phyloP scores from a whole-genome alignment of 139 green algal genomes.

The Nannochloris sp. region DNA sequence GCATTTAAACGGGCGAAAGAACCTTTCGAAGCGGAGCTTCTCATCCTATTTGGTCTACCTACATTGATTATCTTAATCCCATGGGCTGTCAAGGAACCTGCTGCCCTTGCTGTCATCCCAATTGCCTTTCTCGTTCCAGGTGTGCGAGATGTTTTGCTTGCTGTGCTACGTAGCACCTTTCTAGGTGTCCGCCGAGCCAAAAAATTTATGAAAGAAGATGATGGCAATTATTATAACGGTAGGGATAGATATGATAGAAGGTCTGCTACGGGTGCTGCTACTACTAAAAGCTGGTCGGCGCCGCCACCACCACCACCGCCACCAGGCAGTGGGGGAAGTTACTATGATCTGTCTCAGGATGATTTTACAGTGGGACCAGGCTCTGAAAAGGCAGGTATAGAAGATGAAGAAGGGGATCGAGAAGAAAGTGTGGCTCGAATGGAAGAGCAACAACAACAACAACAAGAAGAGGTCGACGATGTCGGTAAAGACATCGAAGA shows the following conservation, averaged over 20 bases:
- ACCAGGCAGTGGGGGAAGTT: not conserved
- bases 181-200: not conserved
- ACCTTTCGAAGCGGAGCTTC: slow-evolving; percentile 18
- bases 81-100: slow-evolving; percentile 1
- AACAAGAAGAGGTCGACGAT: too few species aligned
- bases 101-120: not conserved
- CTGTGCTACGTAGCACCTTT: not conserved
- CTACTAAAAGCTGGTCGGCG: too few species aligned
- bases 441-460: too few species aligned
- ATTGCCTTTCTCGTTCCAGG: slow-evolving; percentile 5
- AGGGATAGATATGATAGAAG: too few species aligned
- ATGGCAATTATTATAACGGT: not conserved
- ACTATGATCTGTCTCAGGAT: not conserved
- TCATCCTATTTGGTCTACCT: slow-evolving; percentile 13
- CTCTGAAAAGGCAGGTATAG: not conserved
- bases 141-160: not conserved
- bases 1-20: slow-evolving; percentile 3
- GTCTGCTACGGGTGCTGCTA: too few species aligned
- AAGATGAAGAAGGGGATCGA: too few species aligned
- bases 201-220: not conserved
- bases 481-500: too few species aligned
- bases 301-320: not conserved
- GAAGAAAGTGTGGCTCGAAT: too few species aligned
- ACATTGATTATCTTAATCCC: slow-evolving; percentile 4
- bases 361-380: not conserved